phyloP scores from a whole-genome alignment of 371 early-diverging fungal genomes.

The Mucor lusitanicus region DNA sequence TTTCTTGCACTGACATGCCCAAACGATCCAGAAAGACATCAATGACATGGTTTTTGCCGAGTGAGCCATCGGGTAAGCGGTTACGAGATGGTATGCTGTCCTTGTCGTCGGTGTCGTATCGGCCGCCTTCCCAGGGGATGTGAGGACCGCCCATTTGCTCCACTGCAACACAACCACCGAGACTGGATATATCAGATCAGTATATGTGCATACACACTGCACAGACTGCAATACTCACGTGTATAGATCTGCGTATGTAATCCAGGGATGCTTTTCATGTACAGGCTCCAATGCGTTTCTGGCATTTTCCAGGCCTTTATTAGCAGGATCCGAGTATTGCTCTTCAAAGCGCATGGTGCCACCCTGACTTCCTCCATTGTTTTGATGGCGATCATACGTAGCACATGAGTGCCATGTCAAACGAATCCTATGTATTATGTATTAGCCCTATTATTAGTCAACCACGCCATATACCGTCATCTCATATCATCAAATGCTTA shows the following conservation, averaged over 20 bases:
- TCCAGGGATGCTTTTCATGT: constrained; percentile 68
- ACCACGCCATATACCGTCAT: background rate
- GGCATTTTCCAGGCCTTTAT: constrained; percentile 75
- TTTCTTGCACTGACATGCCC: constrained; percentile 75
- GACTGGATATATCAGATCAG: constrained; percentile 14
- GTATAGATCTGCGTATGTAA: constrained; percentile 80
- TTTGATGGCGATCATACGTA: constrained; percentile 66
- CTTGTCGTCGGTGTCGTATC: constrained; percentile 57
- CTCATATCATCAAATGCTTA: constrained; percentile 5
- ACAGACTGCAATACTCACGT: constrained; percentile 53
- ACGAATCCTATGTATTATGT: constrained; percentile 51
- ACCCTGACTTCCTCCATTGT: constrained; percentile 78
- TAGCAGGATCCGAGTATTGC: constrained; percentile 72
- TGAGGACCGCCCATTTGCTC: constrained; percentile 79
- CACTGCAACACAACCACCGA: constrained; percentile 81
- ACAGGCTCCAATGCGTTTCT: constrained; percentile 68
- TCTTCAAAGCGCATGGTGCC: constrained; percentile 71
- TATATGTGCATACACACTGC: background rate
- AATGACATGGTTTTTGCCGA: constrained; percentile 67
- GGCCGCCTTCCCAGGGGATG: constrained; percentile 75
- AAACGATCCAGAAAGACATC: constrained; percentile 72
- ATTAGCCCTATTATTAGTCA: background rate
- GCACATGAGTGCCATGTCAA: constrained; percentile 84
- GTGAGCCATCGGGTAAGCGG: constrained; percentile 81
- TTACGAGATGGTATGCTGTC: constrained; percentile 68